Conservation (phyloP, 225 moss, liverwort and hornwort species). For the Pseudoscleropodium purum region DNA sequence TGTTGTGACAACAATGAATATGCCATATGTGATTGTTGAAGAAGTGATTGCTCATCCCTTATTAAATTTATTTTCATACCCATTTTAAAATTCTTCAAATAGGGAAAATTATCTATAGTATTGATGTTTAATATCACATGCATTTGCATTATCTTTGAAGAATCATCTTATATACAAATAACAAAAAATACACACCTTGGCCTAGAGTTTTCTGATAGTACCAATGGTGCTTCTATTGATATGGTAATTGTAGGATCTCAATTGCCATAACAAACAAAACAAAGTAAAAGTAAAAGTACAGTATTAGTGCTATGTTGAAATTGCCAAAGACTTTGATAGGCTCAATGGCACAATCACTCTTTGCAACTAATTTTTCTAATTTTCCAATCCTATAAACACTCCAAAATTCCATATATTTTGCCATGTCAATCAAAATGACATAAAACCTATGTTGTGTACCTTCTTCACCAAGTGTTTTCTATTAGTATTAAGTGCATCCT, state of each 20-base stretch:
- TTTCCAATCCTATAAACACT: too few relatives aligned
- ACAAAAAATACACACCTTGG: background rate
- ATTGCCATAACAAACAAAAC: background rate
- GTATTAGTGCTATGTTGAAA: rapidly evolving
- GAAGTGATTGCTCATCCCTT: background rate
- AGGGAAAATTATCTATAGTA: background rate
- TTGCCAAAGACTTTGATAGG: rapidly evolving
- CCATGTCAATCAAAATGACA: rapidly evolving
- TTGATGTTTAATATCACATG: background rate
- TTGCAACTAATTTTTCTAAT: too few relatives aligned
- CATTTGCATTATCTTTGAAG: background rate
- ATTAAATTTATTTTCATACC: background rate
- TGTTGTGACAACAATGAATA: background rate
- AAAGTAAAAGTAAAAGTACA: background rate
- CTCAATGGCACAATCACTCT: rapidly evolving
- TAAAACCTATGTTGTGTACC: background rate
- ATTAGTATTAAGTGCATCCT: rapidly evolving
- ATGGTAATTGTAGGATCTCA: rapidly evolving
- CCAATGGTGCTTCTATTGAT: rapidly evolving
- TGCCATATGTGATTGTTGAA: background rate
- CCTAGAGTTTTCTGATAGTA: rapidly evolving
- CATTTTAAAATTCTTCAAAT: background rate
- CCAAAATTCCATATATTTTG: rapidly evolving
- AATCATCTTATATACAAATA: background rate
- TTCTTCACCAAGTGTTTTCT: rapidly evolving